Conservation (phyloP, 495 filamentous ascomycete genomes). For the Aspergillus ostianus region DNA sequence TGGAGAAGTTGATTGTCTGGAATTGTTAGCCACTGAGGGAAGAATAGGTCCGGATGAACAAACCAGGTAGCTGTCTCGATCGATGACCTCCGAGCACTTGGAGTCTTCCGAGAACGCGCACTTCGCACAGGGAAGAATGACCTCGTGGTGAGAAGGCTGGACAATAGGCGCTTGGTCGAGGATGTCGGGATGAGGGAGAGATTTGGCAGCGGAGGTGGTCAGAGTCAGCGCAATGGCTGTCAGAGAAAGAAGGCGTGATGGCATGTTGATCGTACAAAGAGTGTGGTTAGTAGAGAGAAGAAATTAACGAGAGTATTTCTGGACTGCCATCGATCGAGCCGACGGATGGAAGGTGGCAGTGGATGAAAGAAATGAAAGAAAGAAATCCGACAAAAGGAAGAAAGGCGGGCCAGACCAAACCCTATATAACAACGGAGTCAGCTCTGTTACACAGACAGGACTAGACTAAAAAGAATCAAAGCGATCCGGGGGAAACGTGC, state of each 20-base stretch:
- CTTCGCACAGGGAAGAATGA: constrained; percentile 26
- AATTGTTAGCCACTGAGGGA: constrained; percentile 7
- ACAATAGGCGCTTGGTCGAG: background rate
- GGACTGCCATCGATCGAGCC: no score
- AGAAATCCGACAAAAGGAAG: no score
- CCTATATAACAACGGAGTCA: no score
- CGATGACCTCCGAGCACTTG: constrained; percentile 14
- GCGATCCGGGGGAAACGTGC: no score
- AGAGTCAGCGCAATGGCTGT: constrained; percentile 6
- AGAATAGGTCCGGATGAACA: background rate
- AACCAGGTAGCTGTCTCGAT: constrained; percentile 27
- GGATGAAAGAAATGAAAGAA: background rate
- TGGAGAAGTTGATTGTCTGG: constrained; percentile 40
- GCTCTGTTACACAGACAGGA: no score
- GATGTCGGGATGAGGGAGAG: constrained; percentile 4
- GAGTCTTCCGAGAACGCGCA: constrained; percentile 14
- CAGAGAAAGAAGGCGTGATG: constrained; percentile 11
- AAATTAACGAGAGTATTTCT: background rate
- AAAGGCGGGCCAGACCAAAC: background rate
- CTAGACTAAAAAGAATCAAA: no score
- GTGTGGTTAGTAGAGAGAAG: background rate
- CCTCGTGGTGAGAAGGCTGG: constrained; percentile 19
- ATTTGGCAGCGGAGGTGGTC: constrained; percentile 9
- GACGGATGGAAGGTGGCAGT: no score
- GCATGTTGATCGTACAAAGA: constrained; percentile 7